Conservation (phyloP, 2,329 filamentous ascomycete species). For the Colletotrichum neosansevieriae region DNA sequence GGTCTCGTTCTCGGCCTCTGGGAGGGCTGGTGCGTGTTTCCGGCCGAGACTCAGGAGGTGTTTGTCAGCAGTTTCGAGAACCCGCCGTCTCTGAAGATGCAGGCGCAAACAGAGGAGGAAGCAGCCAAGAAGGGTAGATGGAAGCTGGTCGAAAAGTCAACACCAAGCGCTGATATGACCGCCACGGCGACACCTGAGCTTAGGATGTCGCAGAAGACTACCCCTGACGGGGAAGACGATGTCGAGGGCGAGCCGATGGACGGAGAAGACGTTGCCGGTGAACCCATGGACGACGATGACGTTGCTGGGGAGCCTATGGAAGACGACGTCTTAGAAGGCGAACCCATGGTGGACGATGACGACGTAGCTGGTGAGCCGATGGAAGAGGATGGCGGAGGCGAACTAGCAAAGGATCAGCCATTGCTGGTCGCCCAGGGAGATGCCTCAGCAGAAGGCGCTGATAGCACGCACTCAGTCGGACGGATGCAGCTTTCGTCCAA, state of each 20-base stretch:
- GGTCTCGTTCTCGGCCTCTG: slow-evolving; percentile 77
- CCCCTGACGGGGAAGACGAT: slow-evolving; percentile 51
- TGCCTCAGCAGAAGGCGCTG: slow-evolving; percentile 41
- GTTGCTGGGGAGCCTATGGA: slow-evolving; percentile 55
- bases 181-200: not conserved
- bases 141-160: slow-evolving; percentile 61
- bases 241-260: slow-evolving; percentile 53
- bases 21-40: slow-evolving; percentile 80
- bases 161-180: slow-evolving; percentile 37
- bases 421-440: slow-evolving; percentile 32
- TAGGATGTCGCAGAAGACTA: slow-evolving; percentile 33
- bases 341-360: slow-evolving; percentile 59
- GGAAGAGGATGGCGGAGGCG: slow-evolving; percentile 54
- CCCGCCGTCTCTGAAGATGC: slow-evolving; percentile 63
- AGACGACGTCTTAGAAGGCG: slow-evolving; percentile 55
- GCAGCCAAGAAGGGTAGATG: slow-evolving; percentile 58
- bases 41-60: slow-evolving; percentile 77
- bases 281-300: slow-evolving; percentile 58
- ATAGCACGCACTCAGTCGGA: slow-evolving; percentile 21
- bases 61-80: slow-evolving; percentile 79
- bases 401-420: slow-evolving; percentile 16
- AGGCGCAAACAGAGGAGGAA: slow-evolving; percentile 45
- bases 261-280: slow-evolving; percentile 62
- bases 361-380: slow-evolving; percentile 58
- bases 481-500: slow-evolving; percentile 44